Base-by-base conservation (phyloP, 345 rosid genomes). In the Camelina neglecta region DNA sequence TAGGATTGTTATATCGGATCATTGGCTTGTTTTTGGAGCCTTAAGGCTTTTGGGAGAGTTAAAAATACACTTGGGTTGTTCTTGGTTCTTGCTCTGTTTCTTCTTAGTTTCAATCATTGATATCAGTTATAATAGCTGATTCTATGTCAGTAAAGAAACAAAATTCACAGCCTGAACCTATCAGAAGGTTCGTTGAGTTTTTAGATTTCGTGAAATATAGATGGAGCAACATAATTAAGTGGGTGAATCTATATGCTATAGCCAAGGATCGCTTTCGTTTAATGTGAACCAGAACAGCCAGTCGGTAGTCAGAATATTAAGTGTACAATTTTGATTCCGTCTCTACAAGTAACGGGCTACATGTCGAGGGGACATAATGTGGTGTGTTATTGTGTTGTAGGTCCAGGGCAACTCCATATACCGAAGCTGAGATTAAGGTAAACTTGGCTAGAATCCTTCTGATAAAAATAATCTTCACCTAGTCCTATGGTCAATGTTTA, bases 401-500 rank as follows among this genome's bases (percentile, higher is more conserved):
- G 87, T 86, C 80, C 35, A 81, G 99, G 63, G 71, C 61, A 74
- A 74, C 82, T 57, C 93, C 97, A 38, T 95, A 90, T 72, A 85
- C 97, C 31, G 97, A 95, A 81, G 90, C 88, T 63, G 99, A 95
- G 85, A 88, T 95, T 78, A 95, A 95, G 98, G 97, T 92, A 87
- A 31, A 12, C 61, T 41, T 66, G 16, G 59, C 41, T 42, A 16
- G 18, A 64, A 24, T 38, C 23, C 7, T 39, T 69, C 39, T 8
- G 10, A 50, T 18, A 24, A 11, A 29, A 18, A 18, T n/a, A 47
- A 47, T 47, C 4, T 8, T 4, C 49, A 33, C 13, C 23, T 12
- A 59, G 26, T 59, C 4, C 36, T 1, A 23, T 16, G 35, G 33
- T 39, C 65, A 13, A 64, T 1, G 50, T 2, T 18, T 63, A 1